Evolutionary conservation across 2,329 filamentous ascomycete species (phyloP), one percentile per base, ranked within the genome.

Genomic region (Rosellinia necatrix): DNA sequence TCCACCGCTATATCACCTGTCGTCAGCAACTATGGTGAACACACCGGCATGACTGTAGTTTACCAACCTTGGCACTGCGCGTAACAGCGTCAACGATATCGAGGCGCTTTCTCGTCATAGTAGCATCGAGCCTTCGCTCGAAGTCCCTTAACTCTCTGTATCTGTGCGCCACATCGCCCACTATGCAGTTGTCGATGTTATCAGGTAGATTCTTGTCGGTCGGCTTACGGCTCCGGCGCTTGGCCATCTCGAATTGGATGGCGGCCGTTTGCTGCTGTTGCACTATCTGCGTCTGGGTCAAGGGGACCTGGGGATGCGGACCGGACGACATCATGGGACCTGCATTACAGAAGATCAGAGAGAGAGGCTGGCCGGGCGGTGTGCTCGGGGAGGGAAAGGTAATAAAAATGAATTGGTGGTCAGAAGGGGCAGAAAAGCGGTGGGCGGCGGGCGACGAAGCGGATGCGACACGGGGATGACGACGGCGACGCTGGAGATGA

Each of bases 201-300:
- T 97, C 92, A 34, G 94, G 92, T 22, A 99, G 86, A 67, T 91
- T 94, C 80, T 91, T 96, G 75, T 99, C 94, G 56, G 92, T 97
- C 1, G 94, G 94, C 74, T 93, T 96, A 70, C 87, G 86, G 69
- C 90, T 91, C 65, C 91, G 86, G 59, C 92, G 86, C 73, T 92
- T 91, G 41, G 89, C 86, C 61, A 85, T 80, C 71, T 90, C 87
- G 64, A 79, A 76, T 69, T 78, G 76, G 47, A 74, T 78, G 21
- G 76, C 77, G 56, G 79, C 76, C 32, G 75, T 73, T 58, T 81
- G 79, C 61, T 83, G 81, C 59, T 83, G 78, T 61, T 76, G 74
- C 27, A 71, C 73, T 56, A 81, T 74, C 65, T 84, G 81, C n/a
- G 79, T 77, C 61, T 79, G 79, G 43, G 80, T 83, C 59, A 83